Evolutionary conservation across 345 rosid genomes (phyloP).

Genomic region (Eutrema heterophyllum): DNA sequence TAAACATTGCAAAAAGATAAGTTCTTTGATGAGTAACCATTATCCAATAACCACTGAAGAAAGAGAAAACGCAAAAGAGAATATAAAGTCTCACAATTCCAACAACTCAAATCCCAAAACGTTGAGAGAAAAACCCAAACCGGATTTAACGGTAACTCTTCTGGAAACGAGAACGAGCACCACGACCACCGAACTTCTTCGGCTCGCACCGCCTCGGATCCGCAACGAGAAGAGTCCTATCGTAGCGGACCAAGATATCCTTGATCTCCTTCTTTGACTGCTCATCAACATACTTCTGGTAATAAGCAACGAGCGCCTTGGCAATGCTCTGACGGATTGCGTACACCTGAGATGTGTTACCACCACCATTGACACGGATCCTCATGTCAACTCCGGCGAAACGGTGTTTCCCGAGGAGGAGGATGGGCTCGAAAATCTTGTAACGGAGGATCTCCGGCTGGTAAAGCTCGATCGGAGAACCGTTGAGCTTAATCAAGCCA

Average conservation of each 20-base stretch:
- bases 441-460: constrained; percentile 87
- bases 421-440: constrained; percentile 75
- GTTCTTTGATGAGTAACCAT: neutral
- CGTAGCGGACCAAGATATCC: constrained; percentile 70
- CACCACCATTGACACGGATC: constrained; percentile 79
- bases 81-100: constrained; percentile 8
- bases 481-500: constrained; percentile 75
- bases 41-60: neutral
- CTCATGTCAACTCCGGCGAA: constrained; percentile 87
- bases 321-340: constrained; percentile 95
- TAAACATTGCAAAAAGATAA: neutral
- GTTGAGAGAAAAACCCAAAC: neutral
- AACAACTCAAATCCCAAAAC: neutral
- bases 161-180: constrained; percentile 91
- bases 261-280: constrained; percentile 87
- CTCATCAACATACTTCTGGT: constrained; percentile 86
- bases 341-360: constrained; percentile 86
- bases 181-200: constrained; percentile 90
- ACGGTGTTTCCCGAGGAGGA: constrained; percentile 69
- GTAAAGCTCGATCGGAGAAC: constrained; percentile 69
- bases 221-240: constrained; percentile 80
- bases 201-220: constrained; percentile 93
- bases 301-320: constrained; percentile 73
- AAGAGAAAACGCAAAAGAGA: neutral
- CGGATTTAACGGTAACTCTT: constrained; percentile 71